phyloP scores from a whole-genome alignment of 2,329 filamentous ascomycete genomes.

The Diplodia scrobiculata region DNA sequence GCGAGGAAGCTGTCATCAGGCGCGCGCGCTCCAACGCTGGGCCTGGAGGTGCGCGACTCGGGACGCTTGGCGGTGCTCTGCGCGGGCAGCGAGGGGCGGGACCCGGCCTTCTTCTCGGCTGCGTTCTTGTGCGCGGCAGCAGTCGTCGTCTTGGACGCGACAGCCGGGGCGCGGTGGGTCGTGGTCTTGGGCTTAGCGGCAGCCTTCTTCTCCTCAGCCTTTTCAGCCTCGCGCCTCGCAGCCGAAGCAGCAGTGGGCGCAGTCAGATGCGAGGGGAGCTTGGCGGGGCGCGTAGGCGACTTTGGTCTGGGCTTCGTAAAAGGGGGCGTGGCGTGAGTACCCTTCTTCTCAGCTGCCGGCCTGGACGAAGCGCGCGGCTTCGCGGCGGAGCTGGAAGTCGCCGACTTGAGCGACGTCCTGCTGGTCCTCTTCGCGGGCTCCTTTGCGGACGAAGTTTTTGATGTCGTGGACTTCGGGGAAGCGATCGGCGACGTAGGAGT shows the following conservation, averaged over 20 bases:
- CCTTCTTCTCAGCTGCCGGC: conserved; percentile 18
- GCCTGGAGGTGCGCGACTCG: conserved; percentile 48
- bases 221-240: conserved; percentile 55
- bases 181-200: conserved; percentile 46
- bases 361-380: conserved; percentile 22
- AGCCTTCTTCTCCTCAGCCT: conserved; percentile 45
- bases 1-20: conserved; percentile 73
- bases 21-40: conserved; percentile 38
- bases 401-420: conserved; percentile 24
- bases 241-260: conserved; percentile 71
- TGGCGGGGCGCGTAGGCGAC: conserved; percentile 69
- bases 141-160: conserved; percentile 36
- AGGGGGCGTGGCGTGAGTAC: conserved; percentile 34
- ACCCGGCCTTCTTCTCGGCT: conserved; percentile 40
- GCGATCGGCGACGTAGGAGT: conserved; percentile 26
- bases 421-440: conserved; percentile 27
- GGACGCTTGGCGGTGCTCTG: conserved; percentile 52
- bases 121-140: conserved; percentile 38
- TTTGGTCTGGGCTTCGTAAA: conserved; percentile 49
- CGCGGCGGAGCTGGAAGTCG: conserved; percentile 16
- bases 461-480: conserved; percentile 27
- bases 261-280: conserved; percentile 66
- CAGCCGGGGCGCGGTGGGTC: conserved; percentile 35
- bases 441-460: conserved; percentile 17
- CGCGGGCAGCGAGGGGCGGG: conserved; percentile 45